Conservation (phyloP, 805 yeast species). For the Ogataea trehaloabstinens region DNA sequence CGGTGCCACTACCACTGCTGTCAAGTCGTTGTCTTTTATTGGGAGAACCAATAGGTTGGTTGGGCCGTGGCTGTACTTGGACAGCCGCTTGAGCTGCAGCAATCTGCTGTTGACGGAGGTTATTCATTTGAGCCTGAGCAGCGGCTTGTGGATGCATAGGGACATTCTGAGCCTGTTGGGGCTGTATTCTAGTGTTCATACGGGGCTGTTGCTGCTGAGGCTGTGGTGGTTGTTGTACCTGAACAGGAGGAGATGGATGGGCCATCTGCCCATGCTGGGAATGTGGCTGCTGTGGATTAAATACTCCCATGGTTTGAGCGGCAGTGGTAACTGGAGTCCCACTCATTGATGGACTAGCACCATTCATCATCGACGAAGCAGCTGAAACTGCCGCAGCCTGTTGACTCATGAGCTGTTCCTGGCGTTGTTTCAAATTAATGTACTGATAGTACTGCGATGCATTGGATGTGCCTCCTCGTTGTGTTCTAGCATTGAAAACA, state of each 20-base stretch:
- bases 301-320: constrained; percentile 16
- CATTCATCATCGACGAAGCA: constrained; percentile 16
- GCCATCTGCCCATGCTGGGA: constrained; percentile 7
- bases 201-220: constrained; percentile 20
- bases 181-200: constrained; percentile 8
- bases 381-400: constrained; percentile 22
- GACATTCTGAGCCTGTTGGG: constrained; percentile 13
- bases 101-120: constrained; percentile 25
- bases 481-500: constrained; percentile 77
- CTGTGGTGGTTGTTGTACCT: constrained; percentile 11
- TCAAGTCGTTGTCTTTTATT: constrained; percentile 25
- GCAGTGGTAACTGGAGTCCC: constrained; percentile 17
- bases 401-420: constrained; percentile 44
- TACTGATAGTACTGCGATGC: constrained; percentile 74
- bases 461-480: constrained; percentile 56
- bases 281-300: constrained; percentile 16
- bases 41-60: constrained; percentile 21
- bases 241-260: constrained; percentile 2
- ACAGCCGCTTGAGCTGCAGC: constrained; percentile 28
- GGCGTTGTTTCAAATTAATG: constrained; percentile 56
- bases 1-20: constrained; percentile 14
- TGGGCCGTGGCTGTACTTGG: constrained; percentile 20
- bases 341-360: constrained; percentile 10
- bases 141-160: constrained; percentile 25
- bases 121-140: constrained; percentile 29